A percentile compares a stretch with the other conserved stretches of the same genome.
Evolutionary conservation across 768 basidiomycete species (phyloP).

Genomic region (Kwoniella dendrophila): DNA sequence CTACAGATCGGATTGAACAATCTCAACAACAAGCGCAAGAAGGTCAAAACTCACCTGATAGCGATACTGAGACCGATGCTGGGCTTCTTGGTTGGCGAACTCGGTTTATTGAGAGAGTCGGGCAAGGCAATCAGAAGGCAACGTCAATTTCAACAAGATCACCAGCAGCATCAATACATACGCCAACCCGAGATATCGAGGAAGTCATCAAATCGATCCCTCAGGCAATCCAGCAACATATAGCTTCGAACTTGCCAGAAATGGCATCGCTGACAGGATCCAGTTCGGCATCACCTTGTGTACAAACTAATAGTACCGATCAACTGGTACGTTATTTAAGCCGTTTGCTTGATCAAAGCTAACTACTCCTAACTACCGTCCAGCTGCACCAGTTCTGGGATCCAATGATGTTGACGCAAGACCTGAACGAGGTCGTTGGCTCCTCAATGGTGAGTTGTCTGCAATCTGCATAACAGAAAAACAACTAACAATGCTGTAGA

Average conservation of each 20-base stretch:
- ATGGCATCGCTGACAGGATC: conserved; percentile 1
- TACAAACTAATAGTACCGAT: conserved; percentile 16
- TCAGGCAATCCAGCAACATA: conserved; percentile 13
- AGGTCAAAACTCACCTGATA: conserved; percentile 6
- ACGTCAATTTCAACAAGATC: conserved; percentile 10
- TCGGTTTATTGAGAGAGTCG: conserved; percentile 30
- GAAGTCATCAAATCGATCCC: conserved; percentile 11
- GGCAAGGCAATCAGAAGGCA: conserved; percentile 9
- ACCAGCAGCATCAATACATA: neutral
- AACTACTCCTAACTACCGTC: neutral
- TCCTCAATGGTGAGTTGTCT: neutral
- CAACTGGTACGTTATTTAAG: conserved; percentile 12
- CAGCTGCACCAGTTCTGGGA: conserved; percentile 31
- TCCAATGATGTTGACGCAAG: conserved; percentile 19
- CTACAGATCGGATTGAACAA: conserved; percentile 5
- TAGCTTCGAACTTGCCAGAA: conserved; percentile 8
- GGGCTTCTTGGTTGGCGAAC: conserved; percentile 35
- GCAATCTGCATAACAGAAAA: neutral
- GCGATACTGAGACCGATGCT: conserved; percentile 19
- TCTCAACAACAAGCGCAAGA: neutral
- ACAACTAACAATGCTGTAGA: neutral
- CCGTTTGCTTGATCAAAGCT: neutral
- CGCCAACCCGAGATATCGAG: conserved; percentile 4
- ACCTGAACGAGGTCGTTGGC: conserved; percentile 1
- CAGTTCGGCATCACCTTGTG: conserved; percentile 4